Evolutionary conservation across 2,329 filamentous ascomycete species (phyloP), one percentile per base, ranked within the genome.

Genomic region (Chlorencoelia australis): DNA sequence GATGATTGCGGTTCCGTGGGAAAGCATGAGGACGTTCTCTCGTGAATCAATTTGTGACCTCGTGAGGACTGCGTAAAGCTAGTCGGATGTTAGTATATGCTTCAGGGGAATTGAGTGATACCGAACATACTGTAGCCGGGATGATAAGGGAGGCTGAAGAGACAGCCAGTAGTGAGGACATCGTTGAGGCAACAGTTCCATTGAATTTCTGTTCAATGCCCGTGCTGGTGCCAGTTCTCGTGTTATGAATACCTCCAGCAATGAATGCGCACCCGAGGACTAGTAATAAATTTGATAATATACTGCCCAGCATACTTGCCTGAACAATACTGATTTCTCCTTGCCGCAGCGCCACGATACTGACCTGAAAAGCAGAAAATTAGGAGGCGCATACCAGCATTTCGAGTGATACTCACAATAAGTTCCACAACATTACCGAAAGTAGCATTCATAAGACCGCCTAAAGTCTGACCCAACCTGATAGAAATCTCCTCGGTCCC

Each of bases 221-320:
- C 20, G 26, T 17, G 7, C 35, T 35, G 14, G 40, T 44, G n/a
- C 46, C 46, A 17, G 40, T 39, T 25, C 38, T 41, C 25, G 65
- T 54, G 69, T 69, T 60, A 43, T 68, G 67, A 37, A 86, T 63
- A 21, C 83, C 83, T 30, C 83, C 83, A 36, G 82, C 71, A 46
- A 87, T 66, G 63, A 86, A 86, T 60, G 81, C 86, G 68, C 83
- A 85, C 51, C 82, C 82, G 55, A 87, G 70, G 30, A 87, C 89
- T 14, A 96, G 74, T 4, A 96, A 71, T 47, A 94, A 79, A 60
- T 96, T 96, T 46, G 89, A 96, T 22, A 96, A 68, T 49, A 96
- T 94, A 53, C 85, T 94, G 31, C 89, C 89, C 20, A 96, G 76
- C 87, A 96, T 95, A 45, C 86, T 94, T 10, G 91, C 82, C 64